Base-by-base conservation (phyloP, 306 rosid genomes). In the Cicer pinnatifidum region DNA sequence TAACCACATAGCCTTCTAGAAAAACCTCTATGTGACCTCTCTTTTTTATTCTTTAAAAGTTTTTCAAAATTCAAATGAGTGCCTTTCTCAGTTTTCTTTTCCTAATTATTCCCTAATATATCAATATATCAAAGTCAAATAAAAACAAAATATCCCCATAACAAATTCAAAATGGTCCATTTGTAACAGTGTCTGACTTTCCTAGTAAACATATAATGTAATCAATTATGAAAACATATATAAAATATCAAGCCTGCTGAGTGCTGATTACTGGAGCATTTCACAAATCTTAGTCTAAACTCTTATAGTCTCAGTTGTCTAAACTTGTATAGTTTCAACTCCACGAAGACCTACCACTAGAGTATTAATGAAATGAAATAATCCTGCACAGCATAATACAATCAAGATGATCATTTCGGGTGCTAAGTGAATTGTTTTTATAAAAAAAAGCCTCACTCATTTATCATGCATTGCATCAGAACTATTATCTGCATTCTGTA, bases 381-480 rank as follows among this genome's bases (percentile, higher is more conserved):
- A 44, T 66, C 53, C 19, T 4, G 47, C 20, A 35, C 23, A 46
- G 13, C 35, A 28, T 28, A 28, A 28, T 59, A 23, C 67, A 79
- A 65, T 66, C 23, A 43, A 38, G 56, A 66, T 45, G 17, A 11
- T 39, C 69, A 38, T 2, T 66, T 38, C 1, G 6, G 4, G 48
- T 59, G 7, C 37, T 63, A 67, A 12, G 37, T 46, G 43, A 65
- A 53, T 39, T 9, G 69, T 11, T 71, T 71, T 23, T 23, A 17
- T 11, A 68, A 53, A 61, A 33, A 16, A 7, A 17, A 41, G 52
- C 23, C 7, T 6, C 12, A 44, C 9, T 46, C 41, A 39, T 10
- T 38, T 5, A 40, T 9, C 63, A 28, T 43, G 9, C 44, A 60
- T 13, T 11, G 44, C 45, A 57, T 62, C 28, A 73, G 5, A 17